Evolutionary conservation across 306 rosid genomes (phyloP), one percentile per base, ranked within the genome.

Genomic region (Boehmeria nivea): DNA sequence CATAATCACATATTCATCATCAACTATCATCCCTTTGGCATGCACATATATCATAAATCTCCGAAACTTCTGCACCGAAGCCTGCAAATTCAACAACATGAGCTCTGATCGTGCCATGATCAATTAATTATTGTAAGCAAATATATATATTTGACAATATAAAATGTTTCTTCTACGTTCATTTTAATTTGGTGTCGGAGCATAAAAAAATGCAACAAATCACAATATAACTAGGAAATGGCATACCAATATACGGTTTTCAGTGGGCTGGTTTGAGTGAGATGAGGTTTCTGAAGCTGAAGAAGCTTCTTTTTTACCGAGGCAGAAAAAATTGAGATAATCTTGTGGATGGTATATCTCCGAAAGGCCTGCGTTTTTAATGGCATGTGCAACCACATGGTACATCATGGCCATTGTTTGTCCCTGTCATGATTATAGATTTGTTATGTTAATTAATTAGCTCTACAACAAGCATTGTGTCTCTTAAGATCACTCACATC

Each of bases 371-470:
- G 61, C 70, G 12, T 72, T 68, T 67, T 52, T 28, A 51, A 85
- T 85, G 46, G 86, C 83, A 59, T 76, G 73, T 19, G 76, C 72
- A 63, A 85, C 1, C 8, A 85, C 50, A 54, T 50, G 57, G 67
- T 81, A 85, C 94, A 85, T 81, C 94, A 85, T 85, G 8, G 74
- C 56, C 88, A 85, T 85, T 69, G 94, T 81, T 42, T 85, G 94
- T 57, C 76, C 80, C 83, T 80, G 83, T 50, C 18, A 14, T 3
- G 12, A 24, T 4, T 3, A 24, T 12, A 14, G 7, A 12, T 25
- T 4, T 31, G 36, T 4, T n/a, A n/a, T n/a, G n/a, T n/a, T n/a
- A n/a, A n/a, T n/a, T n/a, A 31, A 31, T 31, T 31, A 31, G 36
- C 36, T 31, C 36, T 10, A 2, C 19, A 11, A 15, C 19, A 17